Percentiles rank a stretch among this genome's conserved stretches.
Conservation (phyloP, 208 protist genomes). For the Acanthamoeba divionensis region DNA sequence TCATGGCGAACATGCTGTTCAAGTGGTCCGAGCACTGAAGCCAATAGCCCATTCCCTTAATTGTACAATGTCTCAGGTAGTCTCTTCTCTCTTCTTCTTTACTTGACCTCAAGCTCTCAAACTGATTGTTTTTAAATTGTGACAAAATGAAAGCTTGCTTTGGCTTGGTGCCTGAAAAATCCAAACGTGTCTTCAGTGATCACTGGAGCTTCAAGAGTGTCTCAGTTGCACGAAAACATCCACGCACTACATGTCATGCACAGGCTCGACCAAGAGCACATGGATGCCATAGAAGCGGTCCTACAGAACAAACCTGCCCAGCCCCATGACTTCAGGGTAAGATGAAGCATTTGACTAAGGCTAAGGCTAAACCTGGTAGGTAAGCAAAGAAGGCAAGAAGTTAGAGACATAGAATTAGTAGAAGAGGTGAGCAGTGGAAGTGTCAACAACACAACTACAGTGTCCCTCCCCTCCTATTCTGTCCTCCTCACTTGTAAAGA, state of each 20-base stretch:
- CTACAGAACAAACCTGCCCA: neutral
- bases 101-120: neutral
- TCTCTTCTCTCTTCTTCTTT: neutral
- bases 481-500: too few species aligned
- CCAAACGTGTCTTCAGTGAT: conserved; percentile 40
- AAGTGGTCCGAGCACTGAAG: neutral
- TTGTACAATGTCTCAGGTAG: neutral
- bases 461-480: too few species aligned
- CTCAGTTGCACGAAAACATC: conserved; percentile 19
- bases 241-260: neutral
- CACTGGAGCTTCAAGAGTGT: neutral
- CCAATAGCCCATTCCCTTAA: neutral
- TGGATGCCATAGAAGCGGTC: neutral
- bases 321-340: neutral
- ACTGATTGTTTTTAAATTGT: neutral
- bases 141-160: neutral
- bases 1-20: neutral
- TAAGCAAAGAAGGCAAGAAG: too few species aligned
- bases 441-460: too few species aligned
- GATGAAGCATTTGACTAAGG: too few species aligned
- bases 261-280: neutral
- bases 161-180: conserved; percentile 52
- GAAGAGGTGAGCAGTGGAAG: too few species aligned
- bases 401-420: too few species aligned
- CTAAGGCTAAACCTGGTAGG: too few species aligned